These are phyloP conservation scores for Gossypium ekmanianum DNA, from an alignment of 345 rosid genomes.

Conservation along the genomic window DNA sequence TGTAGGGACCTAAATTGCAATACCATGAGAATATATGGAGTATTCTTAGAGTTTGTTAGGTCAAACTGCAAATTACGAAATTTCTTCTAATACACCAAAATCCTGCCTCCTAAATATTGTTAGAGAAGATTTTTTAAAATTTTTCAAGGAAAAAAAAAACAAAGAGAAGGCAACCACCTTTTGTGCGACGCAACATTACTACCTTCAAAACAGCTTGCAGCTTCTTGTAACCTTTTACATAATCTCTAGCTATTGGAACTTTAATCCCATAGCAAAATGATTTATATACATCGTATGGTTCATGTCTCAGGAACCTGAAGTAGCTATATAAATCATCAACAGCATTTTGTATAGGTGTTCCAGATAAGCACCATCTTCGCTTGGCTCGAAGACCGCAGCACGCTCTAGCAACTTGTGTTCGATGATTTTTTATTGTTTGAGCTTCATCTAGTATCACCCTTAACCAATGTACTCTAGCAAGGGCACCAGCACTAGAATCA, in stretches of 20 bases:
- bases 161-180: constrained; percentile 49
- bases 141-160: not conserved
- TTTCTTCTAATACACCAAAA: constrained; percentile 5
- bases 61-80: not conserved
- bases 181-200: constrained; percentile 92
- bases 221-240: constrained; percentile 81
- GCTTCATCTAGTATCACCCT: constrained; percentile 96
- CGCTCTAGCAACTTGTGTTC: constrained; percentile 97
- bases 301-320: constrained; percentile 88
- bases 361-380: constrained; percentile 97
- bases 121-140: constrained; percentile 1
- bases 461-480: constrained; percentile 77
- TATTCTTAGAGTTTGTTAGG: not conserved
- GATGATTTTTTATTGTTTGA: constrained; percentile 92
- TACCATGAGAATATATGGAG: not conserved
- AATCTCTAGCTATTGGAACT: constrained; percentile 65
- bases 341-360: constrained; percentile 92
- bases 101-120: constrained; percentile 2
- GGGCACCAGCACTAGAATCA: constrained; percentile 66
- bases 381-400: constrained; percentile 95
- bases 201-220: constrained; percentile 84
- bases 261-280: constrained; percentile 61
- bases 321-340: constrained; percentile 94
- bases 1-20: constrained; percentile 6
- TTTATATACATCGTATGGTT: constrained; percentile 70